Conservation (phyloP, 2,329 filamentous ascomycete species). For the Fragosphaeria purpurea region DNA sequence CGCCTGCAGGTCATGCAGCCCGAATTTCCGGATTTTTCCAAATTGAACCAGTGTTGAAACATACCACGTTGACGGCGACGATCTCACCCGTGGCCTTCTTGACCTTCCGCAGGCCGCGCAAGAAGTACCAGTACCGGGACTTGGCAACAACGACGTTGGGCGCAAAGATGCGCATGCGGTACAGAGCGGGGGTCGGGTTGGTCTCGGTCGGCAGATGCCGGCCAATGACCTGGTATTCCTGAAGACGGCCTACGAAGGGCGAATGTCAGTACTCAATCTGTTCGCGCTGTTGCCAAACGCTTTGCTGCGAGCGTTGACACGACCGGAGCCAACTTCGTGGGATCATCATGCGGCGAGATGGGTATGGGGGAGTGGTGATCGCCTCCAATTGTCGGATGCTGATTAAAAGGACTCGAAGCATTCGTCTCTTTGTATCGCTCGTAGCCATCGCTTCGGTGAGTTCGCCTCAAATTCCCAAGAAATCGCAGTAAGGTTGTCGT, state of each 20-base stretch:
- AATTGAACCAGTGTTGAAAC: conserved; percentile 18
- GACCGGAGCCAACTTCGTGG: neutral
- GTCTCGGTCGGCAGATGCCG: conserved; percentile 96
- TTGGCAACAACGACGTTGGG: conserved; percentile 97
- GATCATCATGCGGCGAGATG: too few relatives aligned
- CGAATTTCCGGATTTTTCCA: neutral
- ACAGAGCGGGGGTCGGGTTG: conserved; percentile 95
- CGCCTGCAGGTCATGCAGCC: neutral
- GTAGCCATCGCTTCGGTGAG: too few relatives aligned
- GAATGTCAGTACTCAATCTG: conserved; percentile 13
- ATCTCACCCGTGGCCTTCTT: conserved; percentile 99
- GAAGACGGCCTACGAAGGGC: conserved; percentile 74
- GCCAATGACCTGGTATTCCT: conserved; percentile 99
- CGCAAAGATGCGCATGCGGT: conserved; percentile 99
- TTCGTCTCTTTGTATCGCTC: too few relatives aligned
- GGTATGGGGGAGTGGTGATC: too few relatives aligned
- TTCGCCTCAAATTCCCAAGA: too few relatives aligned
- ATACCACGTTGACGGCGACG: conserved; percentile 89
- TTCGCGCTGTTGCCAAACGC: too few relatives aligned
- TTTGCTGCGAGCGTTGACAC: neutral
- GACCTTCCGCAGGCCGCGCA: conserved; percentile 98
- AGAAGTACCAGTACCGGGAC: conserved; percentile 99
- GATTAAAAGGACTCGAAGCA: too few relatives aligned
- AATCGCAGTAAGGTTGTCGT: too few relatives aligned
- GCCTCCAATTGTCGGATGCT: too few relatives aligned